Percentiles rank a stretch among this genome's conserved stretches.
Conservation (phyloP, 78 protist species). For the Guillardia theta region DNA sequence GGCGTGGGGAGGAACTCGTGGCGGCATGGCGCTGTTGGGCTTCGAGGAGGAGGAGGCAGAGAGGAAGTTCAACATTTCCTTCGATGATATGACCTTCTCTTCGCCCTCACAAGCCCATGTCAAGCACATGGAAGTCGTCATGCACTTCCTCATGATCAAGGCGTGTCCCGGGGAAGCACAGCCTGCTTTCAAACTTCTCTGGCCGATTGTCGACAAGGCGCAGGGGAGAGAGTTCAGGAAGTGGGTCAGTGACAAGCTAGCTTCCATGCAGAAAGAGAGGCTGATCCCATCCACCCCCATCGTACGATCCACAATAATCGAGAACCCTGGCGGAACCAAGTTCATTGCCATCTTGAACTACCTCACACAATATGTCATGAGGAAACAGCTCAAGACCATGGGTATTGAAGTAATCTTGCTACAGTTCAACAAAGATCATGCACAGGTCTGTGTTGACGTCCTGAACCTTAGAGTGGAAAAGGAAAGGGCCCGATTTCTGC, state of each 20-base stretch:
- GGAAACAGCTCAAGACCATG: background rate
- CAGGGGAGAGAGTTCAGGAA: background rate
- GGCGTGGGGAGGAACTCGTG: too few species aligned
- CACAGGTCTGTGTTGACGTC: background rate
- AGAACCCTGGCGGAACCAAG: background rate
- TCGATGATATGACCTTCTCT: background rate
- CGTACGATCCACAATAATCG: background rate
- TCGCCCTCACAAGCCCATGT: background rate
- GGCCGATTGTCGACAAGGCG: conserved; percentile 2
- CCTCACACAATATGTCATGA: background rate
- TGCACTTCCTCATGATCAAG: background rate
- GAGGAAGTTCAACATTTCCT: background rate
- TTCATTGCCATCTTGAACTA: background rate
- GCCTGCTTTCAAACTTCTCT: background rate
- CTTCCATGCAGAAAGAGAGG: background rate
- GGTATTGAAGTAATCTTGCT: too few species aligned
- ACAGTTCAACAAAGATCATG: background rate
- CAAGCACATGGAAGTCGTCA: background rate
- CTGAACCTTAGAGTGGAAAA: background rate
- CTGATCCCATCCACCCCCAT: background rate
- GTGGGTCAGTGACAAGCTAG: background rate
- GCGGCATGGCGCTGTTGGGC: background rate
- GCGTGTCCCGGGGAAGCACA: background rate
- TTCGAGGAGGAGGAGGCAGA: background rate
- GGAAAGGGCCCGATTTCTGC: background rate